These are phyloP conservation scores for Lactarius sanguifluus DNA, from an alignment of 768 basidiomycete genomes.

Conservation along the genomic window DNA sequence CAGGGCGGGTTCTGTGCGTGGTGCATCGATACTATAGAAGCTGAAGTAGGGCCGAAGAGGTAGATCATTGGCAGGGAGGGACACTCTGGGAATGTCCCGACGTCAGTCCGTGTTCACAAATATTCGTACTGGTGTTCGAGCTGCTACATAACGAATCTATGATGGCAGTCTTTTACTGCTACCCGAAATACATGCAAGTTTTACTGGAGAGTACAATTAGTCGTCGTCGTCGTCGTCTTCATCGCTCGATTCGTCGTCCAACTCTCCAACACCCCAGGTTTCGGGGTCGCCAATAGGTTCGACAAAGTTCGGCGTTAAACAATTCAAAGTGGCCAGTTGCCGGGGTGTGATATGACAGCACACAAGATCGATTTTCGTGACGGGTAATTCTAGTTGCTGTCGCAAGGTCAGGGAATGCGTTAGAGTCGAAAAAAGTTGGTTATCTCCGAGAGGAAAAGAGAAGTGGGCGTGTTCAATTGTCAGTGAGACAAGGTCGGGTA, in stretches of 20 bases:
- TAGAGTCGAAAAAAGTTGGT: constrained; percentile 21
- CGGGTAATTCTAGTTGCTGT: not conserved
- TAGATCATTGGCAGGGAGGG: not conserved
- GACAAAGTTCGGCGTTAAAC: not conserved
- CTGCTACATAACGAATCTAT: not conserved
- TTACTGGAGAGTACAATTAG: not conserved
- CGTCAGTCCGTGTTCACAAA: not conserved
- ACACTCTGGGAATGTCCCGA: not conserved
- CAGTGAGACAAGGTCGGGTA: constrained; percentile 8
- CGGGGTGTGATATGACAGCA: constrained; percentile 18
- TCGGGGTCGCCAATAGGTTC: constrained; percentile 14
- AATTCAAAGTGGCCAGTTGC: constrained; percentile 19
- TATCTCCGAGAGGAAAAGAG: constrained; percentile 22
- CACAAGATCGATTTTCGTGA: not conserved
- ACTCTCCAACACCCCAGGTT: constrained; percentile 22
- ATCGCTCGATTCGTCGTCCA: not conserved
- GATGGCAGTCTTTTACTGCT: not conserved
- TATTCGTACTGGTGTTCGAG: not conserved
- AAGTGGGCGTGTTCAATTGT: constrained; percentile 21
- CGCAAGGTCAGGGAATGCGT: constrained; percentile 15
- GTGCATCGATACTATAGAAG: not conserved
- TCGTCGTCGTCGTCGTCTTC: not conserved
- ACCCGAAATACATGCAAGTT: not conserved
- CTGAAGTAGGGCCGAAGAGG: not conserved
- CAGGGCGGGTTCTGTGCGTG: not conserved